Evolutionary conservation across 148 eudicot genomes (phyloP).

Genomic region (Tetragonia tetragonoides): DNA sequence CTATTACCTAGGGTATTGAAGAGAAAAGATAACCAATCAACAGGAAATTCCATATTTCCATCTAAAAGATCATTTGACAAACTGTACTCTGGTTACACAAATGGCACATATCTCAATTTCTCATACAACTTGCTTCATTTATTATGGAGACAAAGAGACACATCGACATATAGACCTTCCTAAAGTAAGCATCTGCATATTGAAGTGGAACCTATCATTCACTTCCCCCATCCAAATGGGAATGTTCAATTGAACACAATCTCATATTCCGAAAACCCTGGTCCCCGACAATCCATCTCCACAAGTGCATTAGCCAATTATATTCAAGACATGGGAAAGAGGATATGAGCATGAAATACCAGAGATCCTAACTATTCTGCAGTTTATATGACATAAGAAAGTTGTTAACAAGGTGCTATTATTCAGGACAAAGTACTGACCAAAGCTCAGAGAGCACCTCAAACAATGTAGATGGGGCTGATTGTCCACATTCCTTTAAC

Average conservation of each 20-base stretch:
- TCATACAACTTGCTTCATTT: not conserved
- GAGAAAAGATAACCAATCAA: not conserved
- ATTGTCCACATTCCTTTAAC: constrained; percentile 69
- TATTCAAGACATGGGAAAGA: too few species aligned
- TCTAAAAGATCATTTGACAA: too few species aligned
- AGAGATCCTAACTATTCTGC: not conserved
- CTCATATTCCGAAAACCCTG: not conserved
- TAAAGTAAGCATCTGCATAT: not conserved
- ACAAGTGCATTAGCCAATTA: too few species aligned
- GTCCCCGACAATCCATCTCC: too few species aligned
- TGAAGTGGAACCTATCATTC: not conserved
- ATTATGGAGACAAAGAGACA: not conserved
- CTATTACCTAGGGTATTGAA: not conserved
- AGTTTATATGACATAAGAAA: not conserved
- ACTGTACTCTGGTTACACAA: not conserved
- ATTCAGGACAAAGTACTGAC: constrained; percentile 42
- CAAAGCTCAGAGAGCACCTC: constrained; percentile 68
- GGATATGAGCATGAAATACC: not conserved
- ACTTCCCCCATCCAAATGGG: not conserved
- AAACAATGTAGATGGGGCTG: constrained; percentile 51
- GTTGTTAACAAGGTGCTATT: not conserved
- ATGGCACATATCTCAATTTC: not conserved
- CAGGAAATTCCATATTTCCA: not conserved
- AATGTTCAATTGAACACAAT: not conserved
- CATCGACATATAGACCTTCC: not conserved